These are phyloP conservation scores for Alternaria rosae DNA, from an alignment of 2,329 filamentous ascomycete species.

Conservation along the genomic window DNA sequence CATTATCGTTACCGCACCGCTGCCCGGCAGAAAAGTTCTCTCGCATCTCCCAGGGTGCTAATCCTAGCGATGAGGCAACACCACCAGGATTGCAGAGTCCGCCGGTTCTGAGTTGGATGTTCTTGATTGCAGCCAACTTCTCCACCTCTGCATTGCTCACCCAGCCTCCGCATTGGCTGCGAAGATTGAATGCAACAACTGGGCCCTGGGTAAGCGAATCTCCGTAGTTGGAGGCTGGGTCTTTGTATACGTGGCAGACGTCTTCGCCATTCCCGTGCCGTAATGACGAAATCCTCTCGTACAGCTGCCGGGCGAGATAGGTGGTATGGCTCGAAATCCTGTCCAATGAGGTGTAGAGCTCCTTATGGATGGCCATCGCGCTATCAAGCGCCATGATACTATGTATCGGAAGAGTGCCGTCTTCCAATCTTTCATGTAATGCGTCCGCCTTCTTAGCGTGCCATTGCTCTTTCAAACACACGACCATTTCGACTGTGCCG, in stretches of 20 bases:
- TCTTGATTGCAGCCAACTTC: constrained; percentile 78
- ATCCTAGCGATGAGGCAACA: constrained; percentile 73
- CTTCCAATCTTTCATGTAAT: constrained; percentile 84
- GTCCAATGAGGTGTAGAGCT: constrained; percentile 75
- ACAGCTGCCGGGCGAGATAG: constrained; percentile 67
- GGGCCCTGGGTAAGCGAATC: constrained; percentile 68
- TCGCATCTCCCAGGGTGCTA: constrained; percentile 82
- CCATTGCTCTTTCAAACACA: constrained; percentile 79
- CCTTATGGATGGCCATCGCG: constrained; percentile 73
- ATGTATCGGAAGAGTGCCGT: constrained; percentile 90
- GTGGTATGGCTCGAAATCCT: constrained; percentile 74
- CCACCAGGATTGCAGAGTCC: constrained; percentile 93
- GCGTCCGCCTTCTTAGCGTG: constrained; percentile 76
- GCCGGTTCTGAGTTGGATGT: constrained; percentile 86
- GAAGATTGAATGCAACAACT: constrained; percentile 83
- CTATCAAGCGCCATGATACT: constrained; percentile 82
- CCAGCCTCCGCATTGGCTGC: constrained; percentile 73
- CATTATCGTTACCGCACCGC: constrained; percentile 82
- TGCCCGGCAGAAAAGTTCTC: constrained; percentile 85
- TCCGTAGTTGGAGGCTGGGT: constrained; percentile 51
- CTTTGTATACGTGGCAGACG: constrained; percentile 73
- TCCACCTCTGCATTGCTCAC: constrained; percentile 85
- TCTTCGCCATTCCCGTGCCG: constrained; percentile 72
- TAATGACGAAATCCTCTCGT: constrained; percentile 65
- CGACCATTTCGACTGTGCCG: constrained; percentile 90